These are phyloP conservation scores for Luvunga scandens DNA, from an alignment of 345 rosid species.

Conservation along the genomic window DNA sequence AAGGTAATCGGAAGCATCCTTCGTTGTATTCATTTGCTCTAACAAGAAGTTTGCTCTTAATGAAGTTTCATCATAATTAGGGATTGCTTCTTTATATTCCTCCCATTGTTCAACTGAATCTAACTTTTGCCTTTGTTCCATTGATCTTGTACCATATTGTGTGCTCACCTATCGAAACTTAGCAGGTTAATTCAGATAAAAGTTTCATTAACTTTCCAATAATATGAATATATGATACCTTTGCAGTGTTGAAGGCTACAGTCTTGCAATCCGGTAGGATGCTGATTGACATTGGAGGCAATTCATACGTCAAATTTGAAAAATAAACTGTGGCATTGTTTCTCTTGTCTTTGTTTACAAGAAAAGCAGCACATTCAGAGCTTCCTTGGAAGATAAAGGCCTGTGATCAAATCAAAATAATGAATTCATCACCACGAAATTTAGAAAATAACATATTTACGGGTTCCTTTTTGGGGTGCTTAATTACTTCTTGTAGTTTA, in stretches of 20 bases:
- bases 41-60: constrained; percentile 31
- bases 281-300: constrained; percentile 43
- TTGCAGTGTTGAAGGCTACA: constrained; percentile 31
- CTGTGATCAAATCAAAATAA: constrained; percentile 5
- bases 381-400: constrained; percentile 31
- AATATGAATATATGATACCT: constrained; percentile 10
- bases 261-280: constrained; percentile 48
- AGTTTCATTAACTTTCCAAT: too few relatives aligned
- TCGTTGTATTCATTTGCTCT: constrained; percentile 43
- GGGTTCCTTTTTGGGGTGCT: too few relatives aligned
- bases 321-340: constrained; percentile 15
- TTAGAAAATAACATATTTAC: constrained; percentile 9
- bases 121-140: constrained; percentile 19
- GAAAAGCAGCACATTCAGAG: constrained; percentile 38
- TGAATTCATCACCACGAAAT: too few relatives aligned
- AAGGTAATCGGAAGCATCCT: constrained; percentile 53
- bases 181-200: too few relatives aligned
- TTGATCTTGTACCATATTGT: constrained; percentile 29
- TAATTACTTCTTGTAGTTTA: constrained; percentile 24
- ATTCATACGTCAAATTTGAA: constrained; percentile 21
- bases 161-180: constrained; percentile 30
- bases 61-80: constrained; percentile 28
- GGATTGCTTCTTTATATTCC: constrained; percentile 37
- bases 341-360: constrained; percentile 32
- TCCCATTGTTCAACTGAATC: constrained; percentile 27